Base-by-base conservation (phyloP, 306 rosid genomes). In the Heteromeles arbutifolia region DNA sequence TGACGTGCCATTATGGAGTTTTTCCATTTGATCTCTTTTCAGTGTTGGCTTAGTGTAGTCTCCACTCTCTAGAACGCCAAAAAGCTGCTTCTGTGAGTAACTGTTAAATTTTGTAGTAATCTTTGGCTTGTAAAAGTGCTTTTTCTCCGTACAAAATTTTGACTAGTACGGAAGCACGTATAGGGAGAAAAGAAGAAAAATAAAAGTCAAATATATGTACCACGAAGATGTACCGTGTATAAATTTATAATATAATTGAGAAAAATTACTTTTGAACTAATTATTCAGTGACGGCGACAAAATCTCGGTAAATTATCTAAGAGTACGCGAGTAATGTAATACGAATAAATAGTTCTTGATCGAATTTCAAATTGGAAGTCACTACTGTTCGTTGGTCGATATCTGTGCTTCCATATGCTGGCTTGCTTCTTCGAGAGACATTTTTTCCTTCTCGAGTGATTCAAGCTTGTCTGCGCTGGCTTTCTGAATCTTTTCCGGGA, bases 1-100 rank as follows among this genome's bases (percentile, higher is more conserved):
- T 81, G 93, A 91, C 37, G 78, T 93, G 78, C 83, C 93, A 68
- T 77, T 93, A 8, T 91, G 98, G 98, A 93, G 88, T 81, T 84
- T 79, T 67, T 88, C 90, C 44, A 67, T 79, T 56, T 86, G 32
- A 73, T 69, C 14, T 5, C 26, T 24, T 14, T 15, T 64, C 9
- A 64, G 24, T 63, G 7, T 15, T 29, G 7, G 5, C 53, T 17
- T 48, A 32, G 39, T 7, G 39, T 34, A 6, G 37, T 21, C 13
- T 8, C 4, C 9, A 50, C 19, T 4, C 32, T 11, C 32, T 12
- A 63, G 22, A 8, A 3, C 1, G 22, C 4, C 0, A 64, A 29
- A 17, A 64, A 31, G 24, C 14, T 17, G 66, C 11, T 26, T 9
- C 10, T 11, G 4, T 7, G 37, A 56, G 14, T 0, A 21, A 19